Conservation (phyloP, 495 filamentous ascomycete genomes). For the Neurospora sp. region DNA sequence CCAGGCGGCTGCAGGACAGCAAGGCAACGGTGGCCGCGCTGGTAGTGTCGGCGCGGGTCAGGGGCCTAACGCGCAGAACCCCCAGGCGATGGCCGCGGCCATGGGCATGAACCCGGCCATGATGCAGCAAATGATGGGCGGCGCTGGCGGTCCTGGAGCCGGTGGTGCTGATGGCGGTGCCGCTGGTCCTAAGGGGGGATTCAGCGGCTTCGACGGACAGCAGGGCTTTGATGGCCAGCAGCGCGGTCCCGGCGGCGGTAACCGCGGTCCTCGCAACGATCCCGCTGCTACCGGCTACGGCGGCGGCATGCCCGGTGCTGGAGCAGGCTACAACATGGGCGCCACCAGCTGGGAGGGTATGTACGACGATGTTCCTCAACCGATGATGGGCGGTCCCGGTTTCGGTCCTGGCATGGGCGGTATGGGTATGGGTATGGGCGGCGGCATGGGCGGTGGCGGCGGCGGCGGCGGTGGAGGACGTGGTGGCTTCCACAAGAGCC, state of each 20-base stretch:
- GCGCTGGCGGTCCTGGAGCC: conserved; percentile 20
- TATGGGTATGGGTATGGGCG: conserved; percentile 41
- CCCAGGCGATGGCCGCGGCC: conserved; percentile 34
- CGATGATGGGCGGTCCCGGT: conserved; percentile 50
- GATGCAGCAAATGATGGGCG: conserved; percentile 75
- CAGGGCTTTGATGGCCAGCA: conserved; percentile 67
- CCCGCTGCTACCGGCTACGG: conserved; percentile 15
- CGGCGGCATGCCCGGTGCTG: conserved; percentile 20
- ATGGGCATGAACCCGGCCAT: conserved; percentile 68
- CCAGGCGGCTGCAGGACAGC: conserved; percentile 6
- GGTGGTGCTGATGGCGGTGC: conserved; percentile 21
- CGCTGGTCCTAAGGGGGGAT: conserved; percentile 31
- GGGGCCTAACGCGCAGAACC: background rate
- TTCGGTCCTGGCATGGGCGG: conserved; percentile 33
- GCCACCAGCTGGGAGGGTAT: conserved; percentile 95
- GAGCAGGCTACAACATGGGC: conserved; percentile 17
- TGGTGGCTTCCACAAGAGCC: conserved; percentile 34
- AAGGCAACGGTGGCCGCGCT: conserved; percentile 22
- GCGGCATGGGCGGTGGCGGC: conserved; percentile 41
- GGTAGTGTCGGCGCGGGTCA: conserved; percentile 16
- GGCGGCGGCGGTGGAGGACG: conserved; percentile 42
- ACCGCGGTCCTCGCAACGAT: conserved; percentile 25
- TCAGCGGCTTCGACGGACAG: conserved; percentile 44
- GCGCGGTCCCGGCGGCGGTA: conserved; percentile 22
- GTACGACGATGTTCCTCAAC: conserved; percentile 97